A percentile compares a stretch with the other conserved stretches of the same genome.
Evolutionary conservation across 2,329 filamentous ascomycete genomes (phyloP).

Genomic region (Epichloe festucae): DNA sequence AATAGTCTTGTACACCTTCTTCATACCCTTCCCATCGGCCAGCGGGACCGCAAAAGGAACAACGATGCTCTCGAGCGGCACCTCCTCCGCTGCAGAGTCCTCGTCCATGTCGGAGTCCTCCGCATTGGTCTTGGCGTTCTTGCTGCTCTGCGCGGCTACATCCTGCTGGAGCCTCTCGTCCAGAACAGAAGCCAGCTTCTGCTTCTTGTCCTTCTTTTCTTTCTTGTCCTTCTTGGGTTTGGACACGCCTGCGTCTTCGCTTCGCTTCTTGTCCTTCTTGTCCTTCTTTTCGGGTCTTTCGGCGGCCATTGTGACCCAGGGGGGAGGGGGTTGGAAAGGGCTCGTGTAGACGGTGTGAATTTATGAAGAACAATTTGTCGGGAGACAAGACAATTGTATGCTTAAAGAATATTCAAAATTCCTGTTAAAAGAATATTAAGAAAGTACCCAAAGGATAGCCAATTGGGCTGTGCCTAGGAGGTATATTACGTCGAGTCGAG

Average conservation of each 20-base stretch:
- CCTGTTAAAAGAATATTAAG: neutral
- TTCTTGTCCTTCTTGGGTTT: constrained; percentile 49
- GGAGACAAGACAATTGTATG: neutral
- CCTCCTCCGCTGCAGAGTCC: constrained; percentile 26
- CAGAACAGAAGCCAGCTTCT: constrained; percentile 53
- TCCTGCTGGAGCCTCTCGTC: constrained; percentile 52
- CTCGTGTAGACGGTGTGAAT: too few relatives aligned
- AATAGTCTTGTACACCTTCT: constrained; percentile 46
- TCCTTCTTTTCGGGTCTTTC: constrained; percentile 38
- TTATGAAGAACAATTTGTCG: neutral
- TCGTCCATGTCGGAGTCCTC: constrained; percentile 34
- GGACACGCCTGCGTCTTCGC: constrained; percentile 38
- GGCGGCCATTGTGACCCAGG: constrained; percentile 28
- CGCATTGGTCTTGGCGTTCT: constrained; percentile 25
- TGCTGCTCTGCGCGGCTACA: constrained; percentile 27
- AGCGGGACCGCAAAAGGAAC: constrained; percentile 77
- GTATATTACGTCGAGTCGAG: neutral
- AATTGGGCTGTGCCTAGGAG: constrained; percentile 10
- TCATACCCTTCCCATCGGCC: constrained; percentile 62
- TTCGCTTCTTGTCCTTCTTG: constrained; percentile 49
- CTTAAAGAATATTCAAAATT: neutral
- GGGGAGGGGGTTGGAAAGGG: too few relatives aligned
- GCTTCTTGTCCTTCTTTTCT: constrained; percentile 61
- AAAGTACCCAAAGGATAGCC: neutral
- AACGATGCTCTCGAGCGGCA: constrained; percentile 41